These are phyloP conservation scores for Astragalus membranaceus DNA, from an alignment of 306 rosid genomes.

Conservation along the genomic window DNA sequence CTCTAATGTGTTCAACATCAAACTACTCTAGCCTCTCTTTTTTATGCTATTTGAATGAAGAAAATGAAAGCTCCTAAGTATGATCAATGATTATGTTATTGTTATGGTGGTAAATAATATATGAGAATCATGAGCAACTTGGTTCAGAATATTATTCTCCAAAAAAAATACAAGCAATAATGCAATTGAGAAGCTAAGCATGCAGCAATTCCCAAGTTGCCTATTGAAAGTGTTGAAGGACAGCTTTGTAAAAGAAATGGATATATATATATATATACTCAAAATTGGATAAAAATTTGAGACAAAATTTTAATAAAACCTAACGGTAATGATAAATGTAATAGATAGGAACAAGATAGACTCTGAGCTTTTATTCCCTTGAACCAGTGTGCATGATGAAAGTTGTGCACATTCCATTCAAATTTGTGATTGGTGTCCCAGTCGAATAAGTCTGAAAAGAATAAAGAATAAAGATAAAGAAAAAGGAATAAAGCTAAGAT, in stretches of 20 bases:
- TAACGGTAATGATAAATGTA: not conserved
- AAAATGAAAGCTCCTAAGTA: constrained; percentile 2
- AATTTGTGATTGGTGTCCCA: too few species aligned
- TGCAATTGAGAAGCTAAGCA: not conserved
- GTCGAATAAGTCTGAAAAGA: too few species aligned
- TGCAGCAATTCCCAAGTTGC: too few species aligned
- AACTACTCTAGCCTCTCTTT: not conserved
- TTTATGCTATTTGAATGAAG: not conserved
- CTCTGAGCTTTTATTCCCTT: constrained; percentile 7
- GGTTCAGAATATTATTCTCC: not conserved
- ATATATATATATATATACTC: not conserved
- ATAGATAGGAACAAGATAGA: not conserved
- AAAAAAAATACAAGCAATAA: not conserved
- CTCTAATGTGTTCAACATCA: constrained; percentile 7
- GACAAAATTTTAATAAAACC: not conserved
- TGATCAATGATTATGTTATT: not conserved
- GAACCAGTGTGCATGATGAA: too few species aligned
- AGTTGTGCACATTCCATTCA: too few species aligned
- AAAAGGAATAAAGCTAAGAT: too few species aligned
- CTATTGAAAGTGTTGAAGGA: not conserved
- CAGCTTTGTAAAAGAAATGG: constrained; percentile 16
- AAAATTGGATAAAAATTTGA: not conserved
- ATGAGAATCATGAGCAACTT: not conserved
- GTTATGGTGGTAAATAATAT: not conserved
- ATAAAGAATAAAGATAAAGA: too few species aligned